Evolutionary conservation across 1,139 yeast genomes (phyloP), one percentile per base, ranked within the genome.

Genomic region (Diutina scorzettiae): DNA sequence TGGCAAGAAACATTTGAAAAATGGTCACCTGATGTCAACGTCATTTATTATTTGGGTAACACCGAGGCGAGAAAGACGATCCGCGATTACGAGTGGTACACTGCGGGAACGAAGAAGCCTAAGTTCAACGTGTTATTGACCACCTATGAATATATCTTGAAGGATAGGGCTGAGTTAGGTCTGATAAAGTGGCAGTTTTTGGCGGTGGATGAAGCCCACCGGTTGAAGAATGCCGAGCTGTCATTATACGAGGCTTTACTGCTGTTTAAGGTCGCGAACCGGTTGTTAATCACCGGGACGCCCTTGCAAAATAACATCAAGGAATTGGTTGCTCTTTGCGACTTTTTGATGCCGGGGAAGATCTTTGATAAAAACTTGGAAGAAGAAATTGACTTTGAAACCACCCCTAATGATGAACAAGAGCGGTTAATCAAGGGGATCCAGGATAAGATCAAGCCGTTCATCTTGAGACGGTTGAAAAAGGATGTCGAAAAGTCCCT

Each of bases 1-100:
- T 93, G 99, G 99, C 97, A 91, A 63, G 98, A 93, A 56, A 93
- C 98, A 2, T 83, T 93, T 60, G 98, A 91, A 54, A 76, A 81
- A 55, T 93, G 99, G 99, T 77, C 98, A 0, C 97, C 98, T 2
- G 98, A 89, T 58, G 70, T 93, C 46, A 91, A 93, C 58, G 85
- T 91, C 60, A 77, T 91, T 48, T 86, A 86, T 53, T 91, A 91
- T 56, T 71, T 89, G 66, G 99, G 99, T 42, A 93, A 93, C 57
- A 80, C 93, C 30, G 77, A 79, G 55, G 81, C 97, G 1, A 77
- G 98, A 54, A 74, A 75, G 50, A 78, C 77, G 1, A 84, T 91
- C 32, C 72, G 96, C 49, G 89, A 87, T 30, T 76, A 80, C 56
- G 99, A 93, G 62, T 85, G 85, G 56, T 89, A 73, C 57, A 72